Conservation (phyloP, 371 early-diverging fungal species). For the Lichtheimia ramosa region DNA sequence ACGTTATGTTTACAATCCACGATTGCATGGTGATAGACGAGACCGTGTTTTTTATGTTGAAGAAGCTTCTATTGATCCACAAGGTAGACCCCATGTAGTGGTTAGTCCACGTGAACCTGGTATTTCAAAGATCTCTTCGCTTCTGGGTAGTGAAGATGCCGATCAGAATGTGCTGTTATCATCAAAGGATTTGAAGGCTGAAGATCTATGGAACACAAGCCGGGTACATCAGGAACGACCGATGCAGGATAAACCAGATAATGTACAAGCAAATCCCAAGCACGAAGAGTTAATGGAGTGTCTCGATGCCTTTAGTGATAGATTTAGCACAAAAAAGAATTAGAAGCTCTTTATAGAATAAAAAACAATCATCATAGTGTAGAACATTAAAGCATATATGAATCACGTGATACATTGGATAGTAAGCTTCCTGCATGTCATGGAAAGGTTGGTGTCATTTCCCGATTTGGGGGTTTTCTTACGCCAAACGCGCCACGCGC, state of each 20-base stretch:
- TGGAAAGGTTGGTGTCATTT: too few species aligned
- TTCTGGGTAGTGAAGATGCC: background rate
- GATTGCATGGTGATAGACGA: constrained; percentile 28
- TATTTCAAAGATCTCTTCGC: constrained; percentile 3
- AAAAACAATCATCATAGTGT: too few species aligned
- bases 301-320: background rate
- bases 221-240: background rate
- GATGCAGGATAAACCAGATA: constrained; percentile 7
- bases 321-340: background rate
- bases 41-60: constrained; percentile 67
- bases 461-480: too few species aligned
- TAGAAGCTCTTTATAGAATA: too few species aligned
- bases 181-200: constrained; percentile 14
- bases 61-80: constrained; percentile 57
- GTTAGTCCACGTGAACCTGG: constrained; percentile 19
- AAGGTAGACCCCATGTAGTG: constrained; percentile 62
- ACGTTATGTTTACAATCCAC: constrained; percentile 22
- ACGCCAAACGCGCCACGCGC: background rate
- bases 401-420: too few species aligned
- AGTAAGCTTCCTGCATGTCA: too few species aligned
- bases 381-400: too few species aligned
- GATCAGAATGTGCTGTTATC: too few species aligned
- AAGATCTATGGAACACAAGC: constrained; percentile 15
- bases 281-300: constrained; percentile 16
- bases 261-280: constrained; percentile 16